Evolutionary conservation across 2,329 filamentous ascomycete genomes (phyloP).

Genomic region (Ophiocordyceps camponoti-floridani): DNA sequence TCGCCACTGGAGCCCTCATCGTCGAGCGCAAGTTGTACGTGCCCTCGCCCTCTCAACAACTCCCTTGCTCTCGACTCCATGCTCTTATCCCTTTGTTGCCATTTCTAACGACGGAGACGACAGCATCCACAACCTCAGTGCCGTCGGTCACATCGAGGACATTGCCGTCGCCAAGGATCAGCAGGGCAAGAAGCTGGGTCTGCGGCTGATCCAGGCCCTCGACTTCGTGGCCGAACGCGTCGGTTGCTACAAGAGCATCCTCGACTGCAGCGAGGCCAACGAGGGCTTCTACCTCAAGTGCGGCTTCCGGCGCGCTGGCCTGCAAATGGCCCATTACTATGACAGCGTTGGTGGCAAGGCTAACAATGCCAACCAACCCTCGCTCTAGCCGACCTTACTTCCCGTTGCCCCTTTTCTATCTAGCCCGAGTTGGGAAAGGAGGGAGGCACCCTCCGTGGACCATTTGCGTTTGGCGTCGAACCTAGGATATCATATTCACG

Average conservation of each 20-base stretch:
- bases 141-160: constrained; percentile 93
- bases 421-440: background rate
- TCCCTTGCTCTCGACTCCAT: background rate
- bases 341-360: constrained; percentile 29
- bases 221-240: constrained; percentile 75
- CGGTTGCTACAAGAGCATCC: constrained; percentile 92
- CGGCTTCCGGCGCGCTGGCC: constrained; percentile 75
- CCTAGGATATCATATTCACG: background rate
- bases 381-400: background rate
- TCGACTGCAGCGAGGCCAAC: constrained; percentile 91
- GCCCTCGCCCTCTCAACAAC: background rate
- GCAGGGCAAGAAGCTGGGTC: constrained; percentile 90
- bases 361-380: constrained; percentile 11
- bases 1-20: constrained; percentile 80
- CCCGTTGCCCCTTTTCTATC: background rate
- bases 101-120: background rate
- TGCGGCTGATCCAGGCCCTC: constrained; percentile 84
- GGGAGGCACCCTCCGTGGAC: background rate
- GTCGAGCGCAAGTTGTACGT: constrained; percentile 87
- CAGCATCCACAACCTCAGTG: constrained; percentile 62
- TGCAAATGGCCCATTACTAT: constrained; percentile 97
- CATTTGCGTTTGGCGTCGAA: background rate
- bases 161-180: constrained; percentile 90
- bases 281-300: constrained; percentile 98
- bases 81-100: background rate